phyloP scores from a whole-genome alignment of 176 grass and related monocot genomes.

The Rhynchospora pubera region DNA sequence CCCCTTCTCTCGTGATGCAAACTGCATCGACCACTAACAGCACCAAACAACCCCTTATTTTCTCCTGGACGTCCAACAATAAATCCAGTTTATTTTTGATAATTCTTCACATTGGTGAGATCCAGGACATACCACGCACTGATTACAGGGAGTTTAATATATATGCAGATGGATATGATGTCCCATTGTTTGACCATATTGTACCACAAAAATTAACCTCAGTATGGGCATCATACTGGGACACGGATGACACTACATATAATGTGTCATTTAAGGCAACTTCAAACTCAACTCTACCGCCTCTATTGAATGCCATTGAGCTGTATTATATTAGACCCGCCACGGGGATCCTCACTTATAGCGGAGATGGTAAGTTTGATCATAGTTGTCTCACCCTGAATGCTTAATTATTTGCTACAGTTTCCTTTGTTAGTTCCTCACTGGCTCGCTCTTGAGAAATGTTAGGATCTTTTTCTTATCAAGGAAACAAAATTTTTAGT shows the following conservation, averaged over 20 bases:
- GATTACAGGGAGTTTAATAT: conserved; percentile 26
- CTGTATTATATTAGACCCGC: conserved; percentile 22
- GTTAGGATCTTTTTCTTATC: too few relatives aligned
- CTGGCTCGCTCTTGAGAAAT: too few relatives aligned
- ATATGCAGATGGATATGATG: neutral
- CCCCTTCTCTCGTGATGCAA: conserved; percentile 24
- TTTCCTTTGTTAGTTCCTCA: too few relatives aligned
- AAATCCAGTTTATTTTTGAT: neutral
- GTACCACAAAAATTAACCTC: conserved; percentile 16
- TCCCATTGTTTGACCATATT: neutral
- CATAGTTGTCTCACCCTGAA: neutral
- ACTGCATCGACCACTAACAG: conserved; percentile 21
- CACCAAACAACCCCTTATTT: neutral
- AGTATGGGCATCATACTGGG: neutral
- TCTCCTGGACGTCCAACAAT: neutral
- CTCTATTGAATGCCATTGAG: conserved; percentile 45
- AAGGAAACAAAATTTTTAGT: too few relatives aligned
- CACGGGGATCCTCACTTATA: neutral
- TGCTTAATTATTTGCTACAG: neutral
- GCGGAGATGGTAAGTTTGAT: conserved; percentile 29
- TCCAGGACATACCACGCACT: neutral
- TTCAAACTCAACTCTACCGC: conserved; percentile 36
- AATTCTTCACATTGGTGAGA: conserved; percentile 15
- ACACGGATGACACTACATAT: neutral
- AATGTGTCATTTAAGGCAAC: conserved; percentile 30